Conservation (phyloP, 257 asterid species). For the Parsonsia alboflavescens region DNA sequence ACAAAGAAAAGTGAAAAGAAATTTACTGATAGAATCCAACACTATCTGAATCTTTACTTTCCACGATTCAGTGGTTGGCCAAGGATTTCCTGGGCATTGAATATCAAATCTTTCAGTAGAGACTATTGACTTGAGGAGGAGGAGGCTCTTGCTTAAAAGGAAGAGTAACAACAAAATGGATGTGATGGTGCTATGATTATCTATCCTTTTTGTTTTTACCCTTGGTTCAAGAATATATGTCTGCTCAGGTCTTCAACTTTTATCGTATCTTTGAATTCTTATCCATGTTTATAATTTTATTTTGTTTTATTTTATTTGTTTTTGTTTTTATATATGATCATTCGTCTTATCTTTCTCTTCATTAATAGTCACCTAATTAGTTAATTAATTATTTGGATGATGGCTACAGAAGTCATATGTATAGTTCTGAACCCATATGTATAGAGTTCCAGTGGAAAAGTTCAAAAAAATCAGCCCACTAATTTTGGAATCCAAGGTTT, state of each 20-base stretch:
- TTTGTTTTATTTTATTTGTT: background rate
- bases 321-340: background rate
- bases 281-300: too few species aligned
- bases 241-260: background rate
- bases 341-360: too few species aligned
- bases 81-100: background rate
- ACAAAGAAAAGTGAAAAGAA: background rate
- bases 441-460: too few species aligned
- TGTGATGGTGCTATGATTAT: background rate
- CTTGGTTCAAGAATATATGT: background rate
- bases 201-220: background rate
- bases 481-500: background rate
- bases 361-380: too few species aligned
- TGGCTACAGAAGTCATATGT: too few species aligned
- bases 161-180: background rate
- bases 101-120: background rate
- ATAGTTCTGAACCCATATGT: too few species aligned
- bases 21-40: background rate
- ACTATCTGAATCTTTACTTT: background rate
- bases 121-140: background rate
- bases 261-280: background rate
- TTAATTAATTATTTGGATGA: too few species aligned
- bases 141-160: background rate
- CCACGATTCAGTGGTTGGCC: slow-evolving; percentile 1
- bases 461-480: background rate